Conservation (phyloP, 202 grass and related monocot genomes). For the Carex sylvatica region DNA sequence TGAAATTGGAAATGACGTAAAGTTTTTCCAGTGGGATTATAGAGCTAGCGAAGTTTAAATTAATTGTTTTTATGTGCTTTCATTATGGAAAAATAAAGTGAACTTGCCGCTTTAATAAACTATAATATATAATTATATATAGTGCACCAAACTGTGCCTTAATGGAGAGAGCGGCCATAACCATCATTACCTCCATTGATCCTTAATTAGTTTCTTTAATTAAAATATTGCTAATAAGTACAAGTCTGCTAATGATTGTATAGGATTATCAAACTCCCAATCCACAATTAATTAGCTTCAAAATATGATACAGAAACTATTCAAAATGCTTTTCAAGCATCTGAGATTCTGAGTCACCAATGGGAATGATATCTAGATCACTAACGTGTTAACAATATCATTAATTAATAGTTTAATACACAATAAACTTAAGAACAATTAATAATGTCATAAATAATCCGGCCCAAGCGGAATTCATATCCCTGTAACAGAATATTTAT, state of each 20-base stretch:
- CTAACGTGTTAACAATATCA: not conserved
- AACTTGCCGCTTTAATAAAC: too few relatives aligned
- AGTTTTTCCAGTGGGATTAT: not conserved
- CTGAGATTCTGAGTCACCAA: not conserved
- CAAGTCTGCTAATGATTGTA: not conserved
- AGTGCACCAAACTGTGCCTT: not conserved
- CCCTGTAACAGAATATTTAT: too few relatives aligned
- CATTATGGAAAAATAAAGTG: too few relatives aligned
- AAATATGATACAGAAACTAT: not conserved
- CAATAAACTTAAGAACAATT: too few relatives aligned
- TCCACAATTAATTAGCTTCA: not conserved
- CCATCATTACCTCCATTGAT: constrained; percentile 22
- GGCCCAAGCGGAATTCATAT: too few relatives aligned
- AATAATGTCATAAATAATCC: too few relatives aligned
- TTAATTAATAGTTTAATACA: too few relatives aligned
- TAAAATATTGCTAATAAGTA: constrained; percentile 19
- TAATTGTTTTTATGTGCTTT: too few relatives aligned
- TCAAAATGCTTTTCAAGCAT: not conserved
- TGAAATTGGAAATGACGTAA: not conserved
- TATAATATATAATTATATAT: not conserved
- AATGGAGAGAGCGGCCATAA: constrained; percentile 25
- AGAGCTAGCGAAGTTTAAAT: constrained; percentile 4
- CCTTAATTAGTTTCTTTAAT: not conserved
- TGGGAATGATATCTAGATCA: not conserved
- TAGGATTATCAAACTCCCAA: not conserved